Conservation (phyloP, 495 filamentous ascomycete genomes). For the Collariella sp. region DNA sequence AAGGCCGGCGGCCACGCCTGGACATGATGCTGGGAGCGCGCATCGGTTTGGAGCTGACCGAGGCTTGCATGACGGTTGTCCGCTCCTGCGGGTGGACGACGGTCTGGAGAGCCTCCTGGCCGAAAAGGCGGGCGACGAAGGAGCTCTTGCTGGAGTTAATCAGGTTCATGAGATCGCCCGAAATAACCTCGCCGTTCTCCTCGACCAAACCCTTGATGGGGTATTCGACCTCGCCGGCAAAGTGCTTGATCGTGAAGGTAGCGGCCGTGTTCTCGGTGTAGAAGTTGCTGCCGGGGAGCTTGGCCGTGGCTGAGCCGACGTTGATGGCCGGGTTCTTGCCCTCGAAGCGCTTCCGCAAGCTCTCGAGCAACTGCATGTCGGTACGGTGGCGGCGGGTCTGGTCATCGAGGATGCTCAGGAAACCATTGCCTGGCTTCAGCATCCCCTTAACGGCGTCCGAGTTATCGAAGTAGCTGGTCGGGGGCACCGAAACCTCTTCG, state of each 20-base stretch:
- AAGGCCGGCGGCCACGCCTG: constrained; percentile 38
- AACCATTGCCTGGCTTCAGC: constrained; percentile 82
- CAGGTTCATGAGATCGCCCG: constrained; percentile 91
- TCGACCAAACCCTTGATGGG: constrained; percentile 75
- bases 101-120: constrained; percentile 84
- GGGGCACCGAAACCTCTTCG: constrained; percentile 80
- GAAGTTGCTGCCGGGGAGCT: constrained; percentile 71
- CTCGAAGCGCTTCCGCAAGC: constrained; percentile 83
- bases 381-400: constrained; percentile 82
- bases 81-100: constrained; percentile 85
- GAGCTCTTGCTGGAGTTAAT: constrained; percentile 78
- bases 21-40: constrained; percentile 89
- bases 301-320: constrained; percentile 57
- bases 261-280: constrained; percentile 65
- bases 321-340: constrained; percentile 84
- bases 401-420: constrained; percentile 91
- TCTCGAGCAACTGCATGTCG: constrained; percentile 83
- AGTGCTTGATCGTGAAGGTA: constrained; percentile 86
- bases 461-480: constrained; percentile 96
- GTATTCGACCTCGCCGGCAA: constrained; percentile 95
- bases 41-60: constrained; percentile 87
- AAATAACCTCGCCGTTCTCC: constrained; percentile 92
- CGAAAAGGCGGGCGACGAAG: constrained; percentile 84
- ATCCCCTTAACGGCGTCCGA: constrained; percentile 84
- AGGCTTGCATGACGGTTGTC: constrained; percentile 88